Percentiles rank a stretch among this genome's conserved stretches.
phyloP scores from a whole-genome alignment of 345 rosid genomes.

The Streptanthus diversifolius region DNA sequence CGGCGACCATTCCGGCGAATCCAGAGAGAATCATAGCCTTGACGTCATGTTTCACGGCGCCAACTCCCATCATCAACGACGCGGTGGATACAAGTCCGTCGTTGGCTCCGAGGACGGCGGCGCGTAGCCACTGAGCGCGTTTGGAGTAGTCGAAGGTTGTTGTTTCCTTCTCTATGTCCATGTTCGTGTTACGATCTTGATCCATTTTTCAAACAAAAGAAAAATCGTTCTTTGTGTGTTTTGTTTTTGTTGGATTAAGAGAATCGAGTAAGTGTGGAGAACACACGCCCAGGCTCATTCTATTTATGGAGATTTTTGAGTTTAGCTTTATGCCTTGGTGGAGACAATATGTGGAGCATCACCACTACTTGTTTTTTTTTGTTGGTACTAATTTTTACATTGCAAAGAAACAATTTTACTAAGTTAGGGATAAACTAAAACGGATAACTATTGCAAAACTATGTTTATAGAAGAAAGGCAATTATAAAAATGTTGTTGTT shows the following conservation, averaged over 20 bases:
- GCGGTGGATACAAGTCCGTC: constrained; percentile 90
- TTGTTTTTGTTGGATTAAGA: not conserved
- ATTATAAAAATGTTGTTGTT: not conserved
- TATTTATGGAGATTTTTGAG: constrained; percentile 42
- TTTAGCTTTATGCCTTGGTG: constrained; percentile 35
- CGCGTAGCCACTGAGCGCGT: constrained; percentile 90
- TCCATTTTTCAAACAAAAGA: constrained; percentile 21
- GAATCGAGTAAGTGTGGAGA: constrained; percentile 46
- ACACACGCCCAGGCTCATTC: constrained; percentile 57
- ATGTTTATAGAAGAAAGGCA: not conserved
- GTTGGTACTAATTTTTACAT: not conserved
- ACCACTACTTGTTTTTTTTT: constrained; percentile 29
- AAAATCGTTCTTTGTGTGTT: constrained; percentile 15
- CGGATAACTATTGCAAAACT: not conserved
- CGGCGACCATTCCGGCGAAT: constrained; percentile 84
- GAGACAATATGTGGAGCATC: constrained; percentile 40
- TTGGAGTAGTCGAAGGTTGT: constrained; percentile 62
- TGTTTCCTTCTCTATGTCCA: constrained; percentile 43
- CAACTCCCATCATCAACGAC: constrained; percentile 86
- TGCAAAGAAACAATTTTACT: not conserved
- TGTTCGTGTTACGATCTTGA: constrained; percentile 29
- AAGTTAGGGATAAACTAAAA: not conserved
- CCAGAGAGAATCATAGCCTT: constrained; percentile 83
- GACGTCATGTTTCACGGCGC: constrained; percentile 76
- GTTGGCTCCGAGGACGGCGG: constrained; percentile 91